phyloP scores from a whole-genome alignment of 2,329 filamentous ascomycete species.

The Neofusicoccum laricinum region DNA sequence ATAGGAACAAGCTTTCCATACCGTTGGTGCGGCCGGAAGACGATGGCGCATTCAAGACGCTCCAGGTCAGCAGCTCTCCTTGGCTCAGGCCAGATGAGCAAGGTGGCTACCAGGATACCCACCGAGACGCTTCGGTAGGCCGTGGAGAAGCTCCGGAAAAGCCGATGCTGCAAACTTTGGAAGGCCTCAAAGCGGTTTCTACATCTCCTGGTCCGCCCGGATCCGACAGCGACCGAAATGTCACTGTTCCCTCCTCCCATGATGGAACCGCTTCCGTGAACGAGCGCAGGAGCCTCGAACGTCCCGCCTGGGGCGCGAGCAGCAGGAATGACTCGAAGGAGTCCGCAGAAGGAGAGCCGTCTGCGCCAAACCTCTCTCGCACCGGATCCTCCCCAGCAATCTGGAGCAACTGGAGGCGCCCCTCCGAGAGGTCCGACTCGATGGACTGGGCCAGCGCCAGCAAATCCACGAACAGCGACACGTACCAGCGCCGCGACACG shows the following conservation, averaged over 20 bases:
- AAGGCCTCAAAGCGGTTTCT: slow-evolving; percentile 2
- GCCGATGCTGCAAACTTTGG: slow-evolving; percentile 4
- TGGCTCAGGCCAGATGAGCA: neutral
- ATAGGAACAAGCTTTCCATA: slow-evolving; percentile 81
- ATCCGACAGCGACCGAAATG: slow-evolving; percentile 11
- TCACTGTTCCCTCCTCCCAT: slow-evolving; percentile 9
- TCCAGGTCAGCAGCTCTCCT: slow-evolving; percentile 57
- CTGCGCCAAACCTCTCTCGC: slow-evolving; percentile 19
- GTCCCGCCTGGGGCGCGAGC: neutral
- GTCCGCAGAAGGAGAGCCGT: neutral
- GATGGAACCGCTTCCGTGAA: neutral
- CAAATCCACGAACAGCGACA: slow-evolving; percentile 54
- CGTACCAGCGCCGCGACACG: slow-evolving; percentile 67
- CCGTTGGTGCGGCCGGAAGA: slow-evolving; percentile 92
- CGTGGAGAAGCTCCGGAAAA: neutral
- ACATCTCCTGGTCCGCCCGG: neutral
- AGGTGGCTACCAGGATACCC: neutral
- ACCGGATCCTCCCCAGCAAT: slow-evolving; percentile 41
- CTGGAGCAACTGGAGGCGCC: slow-evolving; percentile 48
- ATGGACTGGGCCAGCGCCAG: slow-evolving; percentile 55
- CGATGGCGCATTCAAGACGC: slow-evolving; percentile 72
- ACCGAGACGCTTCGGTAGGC: slow-evolving; percentile 6
- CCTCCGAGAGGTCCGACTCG: slow-evolving; percentile 2
- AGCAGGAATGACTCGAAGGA: neutral
- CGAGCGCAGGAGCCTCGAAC: slow-evolving; percentile 2